Percentiles rank a stretch among this genome's conserved stretches.
Evolutionary conservation across 176 grass and related monocot genomes (phyloP).

Genomic region (Carex scoparia): DNA sequence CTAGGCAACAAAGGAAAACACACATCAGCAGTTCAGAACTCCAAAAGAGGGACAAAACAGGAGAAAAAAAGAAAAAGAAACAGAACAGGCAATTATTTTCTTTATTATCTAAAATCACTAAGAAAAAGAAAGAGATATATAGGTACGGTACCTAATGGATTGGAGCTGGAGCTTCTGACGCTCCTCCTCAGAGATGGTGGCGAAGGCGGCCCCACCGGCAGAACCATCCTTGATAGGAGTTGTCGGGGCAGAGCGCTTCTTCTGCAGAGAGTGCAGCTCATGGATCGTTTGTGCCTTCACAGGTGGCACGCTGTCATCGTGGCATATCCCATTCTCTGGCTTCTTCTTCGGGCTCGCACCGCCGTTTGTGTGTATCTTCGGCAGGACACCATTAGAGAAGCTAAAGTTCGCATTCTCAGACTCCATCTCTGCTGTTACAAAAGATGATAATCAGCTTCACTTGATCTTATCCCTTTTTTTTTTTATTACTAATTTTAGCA

Average conservation of each 20-base stretch:
- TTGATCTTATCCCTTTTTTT: not conserved
- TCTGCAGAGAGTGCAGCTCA: constrained; percentile 78
- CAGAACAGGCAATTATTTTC: not conserved
- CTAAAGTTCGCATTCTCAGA: constrained; percentile 42
- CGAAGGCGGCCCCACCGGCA: constrained; percentile 2
- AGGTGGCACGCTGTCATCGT: constrained; percentile 74
- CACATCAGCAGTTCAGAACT: not conserved
- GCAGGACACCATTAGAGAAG: constrained; percentile 29
- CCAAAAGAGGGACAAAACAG: not conserved
- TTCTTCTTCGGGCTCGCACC: constrained; percentile 41
- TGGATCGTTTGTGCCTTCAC: constrained; percentile 93
- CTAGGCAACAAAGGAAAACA: not conserved
- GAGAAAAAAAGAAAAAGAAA: not conserved
- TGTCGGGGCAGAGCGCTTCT: constrained; percentile 33
- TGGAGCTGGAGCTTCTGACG: constrained; percentile 61
- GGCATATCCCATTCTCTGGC: constrained; percentile 74
- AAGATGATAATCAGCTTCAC: not conserved
- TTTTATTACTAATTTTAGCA: not conserved
- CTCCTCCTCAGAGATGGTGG: constrained; percentile 38
- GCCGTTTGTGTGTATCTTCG: constrained; percentile 62
- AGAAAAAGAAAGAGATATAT: not conserved
- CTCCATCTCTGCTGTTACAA: constrained; percentile 20
- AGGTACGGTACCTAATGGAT: constrained; percentile 63
- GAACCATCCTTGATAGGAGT: constrained; percentile 31
- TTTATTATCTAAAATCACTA: not conserved